Conservation (phyloP, 306 rosid species). For the Lathyrus tuberosus region DNA sequence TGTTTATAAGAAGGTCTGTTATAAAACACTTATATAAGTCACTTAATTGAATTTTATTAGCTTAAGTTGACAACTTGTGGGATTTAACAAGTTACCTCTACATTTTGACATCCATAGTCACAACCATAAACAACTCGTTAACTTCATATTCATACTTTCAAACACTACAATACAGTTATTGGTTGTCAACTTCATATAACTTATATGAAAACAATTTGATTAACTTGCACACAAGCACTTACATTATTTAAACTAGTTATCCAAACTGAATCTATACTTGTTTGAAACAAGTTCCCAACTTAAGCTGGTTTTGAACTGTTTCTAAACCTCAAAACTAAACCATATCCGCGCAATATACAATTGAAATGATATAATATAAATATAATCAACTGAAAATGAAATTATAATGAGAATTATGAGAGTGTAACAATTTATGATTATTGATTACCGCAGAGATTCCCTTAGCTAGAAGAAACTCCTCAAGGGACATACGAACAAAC, state of each 20-base stretch:
- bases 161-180: not conserved
- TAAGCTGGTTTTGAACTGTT: not conserved
- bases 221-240: too few species aligned
- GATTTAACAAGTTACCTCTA: not conserved
- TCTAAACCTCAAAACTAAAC: not conserved
- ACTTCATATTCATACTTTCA: not conserved
- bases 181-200: not conserved
- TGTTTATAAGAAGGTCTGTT: not conserved
- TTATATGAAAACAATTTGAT: too few species aligned
- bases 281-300: not conserved
- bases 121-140: not conserved
- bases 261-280: not conserved
- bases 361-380: not conserved
- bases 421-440: not conserved
- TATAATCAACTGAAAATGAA: not conserved
- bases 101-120: not conserved
- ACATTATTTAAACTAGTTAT: too few species aligned
- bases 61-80: not conserved
- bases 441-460: constrained; percentile 76
- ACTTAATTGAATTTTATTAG: not conserved
- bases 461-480: constrained; percentile 81
- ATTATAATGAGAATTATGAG: not conserved
- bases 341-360: not conserved
- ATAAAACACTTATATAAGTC: not conserved
- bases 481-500: constrained; percentile 83